Evolutionary conservation across 1,139 yeast genomes (phyloP).

Genomic region (Saccharomyces hybrid): DNA sequence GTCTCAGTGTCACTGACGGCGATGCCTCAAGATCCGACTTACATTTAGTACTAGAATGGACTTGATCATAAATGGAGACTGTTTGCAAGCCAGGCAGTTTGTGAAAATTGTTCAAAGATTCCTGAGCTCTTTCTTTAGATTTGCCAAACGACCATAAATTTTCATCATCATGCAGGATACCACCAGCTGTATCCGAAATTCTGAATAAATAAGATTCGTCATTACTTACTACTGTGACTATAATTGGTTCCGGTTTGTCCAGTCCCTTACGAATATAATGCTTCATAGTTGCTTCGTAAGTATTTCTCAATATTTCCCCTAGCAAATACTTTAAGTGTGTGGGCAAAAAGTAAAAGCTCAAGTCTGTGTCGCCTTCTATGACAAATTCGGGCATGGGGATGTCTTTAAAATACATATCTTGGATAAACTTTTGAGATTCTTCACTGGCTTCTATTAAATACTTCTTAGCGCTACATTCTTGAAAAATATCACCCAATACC

Average conservation of each 20-base stretch:
- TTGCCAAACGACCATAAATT: slow-evolving; percentile 83
- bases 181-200: slow-evolving; percentile 88
- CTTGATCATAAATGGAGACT: slow-evolving; percentile 28
- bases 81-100: slow-evolving; percentile 50
- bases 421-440: slow-evolving; percentile 46
- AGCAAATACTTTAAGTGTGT: slow-evolving; percentile 79
- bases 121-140: slow-evolving; percentile 48
- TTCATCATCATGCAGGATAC: slow-evolving; percentile 35
- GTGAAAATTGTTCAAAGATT: slow-evolving; percentile 57
- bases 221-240: slow-evolving; percentile 61
- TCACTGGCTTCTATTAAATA: slow-evolving; percentile 39
- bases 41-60: slow-evolving; percentile 11
- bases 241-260: slow-evolving; percentile 45
- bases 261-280: slow-evolving; percentile 34
- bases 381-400: slow-evolving; percentile 65
- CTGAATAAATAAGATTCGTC: slow-evolving; percentile 63
- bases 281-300: slow-evolving; percentile 69
- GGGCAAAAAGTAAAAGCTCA: slow-evolving; percentile 72
- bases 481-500: slow-evolving; percentile 80
- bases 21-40: background rate
- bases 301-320: slow-evolving; percentile 80
- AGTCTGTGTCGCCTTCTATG: slow-evolving; percentile 55
- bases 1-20: slow-evolving; percentile 8
- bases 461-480: slow-evolving; percentile 67
- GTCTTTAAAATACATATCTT: slow-evolving; percentile 43